These are phyloP conservation scores for Agastache rugosa DNA, from an alignment of 257 asterid genomes.

Conservation along the genomic window DNA sequence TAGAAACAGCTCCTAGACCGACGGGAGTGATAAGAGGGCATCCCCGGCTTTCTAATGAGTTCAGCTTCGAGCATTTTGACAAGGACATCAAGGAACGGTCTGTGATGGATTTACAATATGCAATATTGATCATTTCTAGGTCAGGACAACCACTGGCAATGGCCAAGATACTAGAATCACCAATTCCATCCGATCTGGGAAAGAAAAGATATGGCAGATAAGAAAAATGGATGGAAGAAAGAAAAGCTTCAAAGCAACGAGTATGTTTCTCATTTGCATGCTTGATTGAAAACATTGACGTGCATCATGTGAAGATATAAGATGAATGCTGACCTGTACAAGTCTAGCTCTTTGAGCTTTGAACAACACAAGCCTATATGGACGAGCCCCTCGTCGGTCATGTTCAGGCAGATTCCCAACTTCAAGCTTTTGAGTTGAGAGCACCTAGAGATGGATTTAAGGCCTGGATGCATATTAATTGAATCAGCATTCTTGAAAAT, in stretches of 20 bases:
- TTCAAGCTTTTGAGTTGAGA: conserved; percentile 67
- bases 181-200: conserved; percentile 76
- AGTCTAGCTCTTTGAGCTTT: conserved; percentile 79
- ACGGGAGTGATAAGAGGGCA: conserved; percentile 72
- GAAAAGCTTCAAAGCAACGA: neutral
- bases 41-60: conserved; percentile 78
- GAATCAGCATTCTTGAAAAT: conserved; percentile 14
- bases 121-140: conserved; percentile 74
- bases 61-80: conserved; percentile 72
- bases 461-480: conserved; percentile 50
- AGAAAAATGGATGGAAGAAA: neutral
- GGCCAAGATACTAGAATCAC: conserved; percentile 68
- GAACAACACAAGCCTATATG: conserved; percentile 70
- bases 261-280: neutral
- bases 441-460: conserved; percentile 74
- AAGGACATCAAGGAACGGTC: conserved; percentile 67
- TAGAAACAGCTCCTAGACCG: conserved; percentile 77
- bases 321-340: conserved; percentile 64
- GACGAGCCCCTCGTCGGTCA: conserved; percentile 72
- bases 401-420: conserved; percentile 74
- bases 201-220: conserved; percentile 21
- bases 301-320: neutral
- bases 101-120: conserved; percentile 67
- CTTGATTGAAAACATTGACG: neutral
- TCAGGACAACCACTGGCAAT: conserved; percentile 70